These are phyloP conservation scores for Cercophora newfieldiana DNA, from an alignment of 495 filamentous ascomycete genomes.

Conservation along the genomic window DNA sequence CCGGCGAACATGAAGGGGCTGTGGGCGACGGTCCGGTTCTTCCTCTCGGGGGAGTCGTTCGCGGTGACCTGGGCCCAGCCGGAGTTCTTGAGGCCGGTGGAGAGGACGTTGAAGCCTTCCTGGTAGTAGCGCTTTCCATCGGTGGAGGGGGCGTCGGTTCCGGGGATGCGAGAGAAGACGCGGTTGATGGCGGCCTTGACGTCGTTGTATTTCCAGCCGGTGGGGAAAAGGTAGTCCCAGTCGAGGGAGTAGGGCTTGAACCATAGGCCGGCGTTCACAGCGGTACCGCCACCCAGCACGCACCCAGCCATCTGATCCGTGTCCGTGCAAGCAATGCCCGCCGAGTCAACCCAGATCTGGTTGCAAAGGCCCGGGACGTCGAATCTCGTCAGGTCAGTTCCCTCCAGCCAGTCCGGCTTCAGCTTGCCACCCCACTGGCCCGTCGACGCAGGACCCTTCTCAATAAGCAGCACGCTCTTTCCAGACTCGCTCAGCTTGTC, in stretches of 20 bases:
- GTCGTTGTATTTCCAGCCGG: conserved; percentile 69
- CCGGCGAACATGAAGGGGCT: conserved; percentile 69
- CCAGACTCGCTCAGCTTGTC: conserved; percentile 61
- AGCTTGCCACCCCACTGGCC: conserved; percentile 55
- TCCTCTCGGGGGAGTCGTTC: conserved; percentile 59
- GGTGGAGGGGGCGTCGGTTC: conserved; percentile 64
- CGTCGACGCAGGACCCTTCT: conserved; percentile 60
- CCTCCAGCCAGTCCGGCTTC: conserved; percentile 62
- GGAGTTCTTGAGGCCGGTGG: conserved; percentile 51
- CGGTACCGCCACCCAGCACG: conserved; percentile 51
- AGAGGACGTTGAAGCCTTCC: conserved; percentile 61
- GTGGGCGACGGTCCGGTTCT: conserved; percentile 66
- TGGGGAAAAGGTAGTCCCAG: conserved; percentile 73
- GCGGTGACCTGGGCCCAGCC: conserved; percentile 66
- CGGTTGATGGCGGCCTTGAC: conserved; percentile 56
- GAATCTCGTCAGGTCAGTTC: conserved; percentile 66
- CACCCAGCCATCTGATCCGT: conserved; percentile 62
- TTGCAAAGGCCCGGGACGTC: conserved; percentile 73
- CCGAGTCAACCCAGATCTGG: conserved; percentile 60
- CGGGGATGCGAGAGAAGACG: conserved; percentile 69
- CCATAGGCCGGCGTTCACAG: conserved; percentile 65
- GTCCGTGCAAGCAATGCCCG: conserved; percentile 62
- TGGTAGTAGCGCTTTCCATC: conserved; percentile 71
- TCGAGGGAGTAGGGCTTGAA: conserved; percentile 54
- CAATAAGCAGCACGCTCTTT: conserved; percentile 60